Evolutionary conservation across 352 stramenopile genomes (phyloP), one percentile per base, ranked within the genome.

Genomic region (Elongisporangium prolatum): DNA sequence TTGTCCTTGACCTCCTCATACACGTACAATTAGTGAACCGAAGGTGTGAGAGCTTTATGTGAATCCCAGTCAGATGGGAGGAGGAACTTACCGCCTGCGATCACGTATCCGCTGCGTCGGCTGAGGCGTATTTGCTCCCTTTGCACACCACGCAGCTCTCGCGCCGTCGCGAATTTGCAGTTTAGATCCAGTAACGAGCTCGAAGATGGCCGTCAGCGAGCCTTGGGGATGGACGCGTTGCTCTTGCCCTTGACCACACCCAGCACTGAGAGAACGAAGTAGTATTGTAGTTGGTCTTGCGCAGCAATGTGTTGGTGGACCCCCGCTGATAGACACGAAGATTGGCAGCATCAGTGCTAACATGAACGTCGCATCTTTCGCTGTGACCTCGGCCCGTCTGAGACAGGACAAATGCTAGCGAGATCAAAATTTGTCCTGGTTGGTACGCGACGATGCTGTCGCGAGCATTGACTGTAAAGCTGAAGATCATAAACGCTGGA

Each of bases 41-140:
- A 17, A 21, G 37, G 1, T 49, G 49, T 14, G 54, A 3, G 16
- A 75, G n/a, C 50, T 63, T 71, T 34, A 74, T 80, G 48, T 68
- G 1, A 2, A 73, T 25, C 21, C 73, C 65, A 13, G 51, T 49
- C 51, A 64, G 62, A 34, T 52, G 65, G 37, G 9, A 80, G 44
- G 1, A 80, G 49, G 47, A 65, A 80, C 54, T 68, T 68, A 49
- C 52, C 25, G 59, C 75, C 67, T 14, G 61, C 68, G 34, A 77
- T 69, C 18, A 80, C 60, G 57, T 74, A 82, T 20, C 71, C 68
- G 34, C 57, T 67, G 52, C 56, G 34, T 69, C 68, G 3, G 67
- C 67, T 6, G 70, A 73, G 13, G 67, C 70, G 52, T 68, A 78
- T 54, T 62, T 64, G 18, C 75, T 48, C 20, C 70, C 67, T 47